These are phyloP conservation scores for Handroanthus guayacan DNA, from an alignment of 257 asterid genomes.

Conservation along the genomic window DNA sequence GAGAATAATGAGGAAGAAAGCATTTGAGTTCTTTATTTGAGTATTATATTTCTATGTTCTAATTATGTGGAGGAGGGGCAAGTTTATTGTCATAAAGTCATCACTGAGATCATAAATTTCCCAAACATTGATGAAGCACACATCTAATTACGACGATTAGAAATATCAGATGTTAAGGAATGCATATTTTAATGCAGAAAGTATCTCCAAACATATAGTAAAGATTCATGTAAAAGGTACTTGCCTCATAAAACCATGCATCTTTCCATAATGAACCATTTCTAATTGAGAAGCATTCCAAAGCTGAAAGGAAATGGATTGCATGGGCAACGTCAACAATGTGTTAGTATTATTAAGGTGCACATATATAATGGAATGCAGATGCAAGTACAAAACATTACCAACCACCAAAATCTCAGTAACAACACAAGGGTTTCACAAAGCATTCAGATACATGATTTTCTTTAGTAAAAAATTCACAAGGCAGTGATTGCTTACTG, in stretches of 20 bases:
- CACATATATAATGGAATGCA: background rate
- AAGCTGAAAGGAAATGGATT: conserved; percentile 60
- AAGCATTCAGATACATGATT: background rate
- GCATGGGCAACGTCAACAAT: background rate
- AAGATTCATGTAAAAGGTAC: conserved; percentile 27
- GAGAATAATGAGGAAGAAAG: background rate
- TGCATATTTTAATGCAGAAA: background rate
- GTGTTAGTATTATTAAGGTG: background rate
- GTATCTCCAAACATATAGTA: background rate
- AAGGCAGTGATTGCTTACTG: conserved; percentile 53
- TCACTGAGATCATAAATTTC: conserved; percentile 6
- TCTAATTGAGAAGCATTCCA: conserved; percentile 98
- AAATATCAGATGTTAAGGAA: background rate
- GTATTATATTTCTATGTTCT: background rate
- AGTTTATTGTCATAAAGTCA: background rate
- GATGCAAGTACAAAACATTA: conserved; percentile 2
- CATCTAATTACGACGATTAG: background rate
- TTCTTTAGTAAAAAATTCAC: background rate
- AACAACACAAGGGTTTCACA: background rate
- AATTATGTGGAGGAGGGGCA: background rate
- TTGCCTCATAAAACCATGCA: conserved; percentile 99
- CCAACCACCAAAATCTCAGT: background rate
- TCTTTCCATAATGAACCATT: conserved; percentile 91
- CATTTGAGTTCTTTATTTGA: background rate
- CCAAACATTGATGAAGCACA: background rate